Percentiles rank a stretch among this genome's conserved stretches.
Evolutionary conservation across 192 early-diverging fungal species (phyloP).

Genomic region (Lobosporangium transversale): DNA sequence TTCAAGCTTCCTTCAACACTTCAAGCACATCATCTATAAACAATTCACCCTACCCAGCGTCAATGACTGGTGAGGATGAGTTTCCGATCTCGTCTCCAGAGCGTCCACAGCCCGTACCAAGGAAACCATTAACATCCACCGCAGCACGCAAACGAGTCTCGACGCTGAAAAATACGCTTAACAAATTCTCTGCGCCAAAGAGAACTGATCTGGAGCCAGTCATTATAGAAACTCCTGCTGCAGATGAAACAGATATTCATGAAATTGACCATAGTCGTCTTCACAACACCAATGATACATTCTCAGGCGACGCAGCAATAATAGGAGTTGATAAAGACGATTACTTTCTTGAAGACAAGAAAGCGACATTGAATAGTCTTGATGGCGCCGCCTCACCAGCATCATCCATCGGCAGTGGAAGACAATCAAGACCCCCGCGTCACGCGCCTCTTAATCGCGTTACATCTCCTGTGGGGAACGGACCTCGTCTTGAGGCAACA

Average conservation of each 20-base stretch:
- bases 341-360: constrained; percentile 10
- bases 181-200: constrained; percentile 42
- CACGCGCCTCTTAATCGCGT: constrained; percentile 28
- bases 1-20: constrained; percentile 30
- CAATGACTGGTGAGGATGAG: constrained; percentile 1
- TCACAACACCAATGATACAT: background rate
- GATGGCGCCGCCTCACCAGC: constrained; percentile 11
- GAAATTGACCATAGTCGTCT: background rate
- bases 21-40: constrained; percentile 25
- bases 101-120: background rate
- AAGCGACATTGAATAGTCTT: background rate
- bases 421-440: constrained; percentile 3
- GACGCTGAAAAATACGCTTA: constrained; percentile 34
- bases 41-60: constrained; percentile 25
- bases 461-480: constrained; percentile 17
- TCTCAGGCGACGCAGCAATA: constrained; percentile 12
- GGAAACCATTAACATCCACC: constrained; percentile 5
- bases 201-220: constrained; percentile 28
- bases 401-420: constrained; percentile 9
- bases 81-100: background rate
- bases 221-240: constrained; percentile 13
- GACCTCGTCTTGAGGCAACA: constrained; percentile 22
- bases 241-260: background rate
- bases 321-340: background rate
- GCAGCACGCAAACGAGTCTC: constrained; percentile 30